Percentiles rank a stretch among this genome's conserved stretches.
These are phyloP conservation scores for Hypocrella siamensis DNA, from an alignment of 2,329 filamentous ascomycete species.

Conservation along the genomic window DNA sequence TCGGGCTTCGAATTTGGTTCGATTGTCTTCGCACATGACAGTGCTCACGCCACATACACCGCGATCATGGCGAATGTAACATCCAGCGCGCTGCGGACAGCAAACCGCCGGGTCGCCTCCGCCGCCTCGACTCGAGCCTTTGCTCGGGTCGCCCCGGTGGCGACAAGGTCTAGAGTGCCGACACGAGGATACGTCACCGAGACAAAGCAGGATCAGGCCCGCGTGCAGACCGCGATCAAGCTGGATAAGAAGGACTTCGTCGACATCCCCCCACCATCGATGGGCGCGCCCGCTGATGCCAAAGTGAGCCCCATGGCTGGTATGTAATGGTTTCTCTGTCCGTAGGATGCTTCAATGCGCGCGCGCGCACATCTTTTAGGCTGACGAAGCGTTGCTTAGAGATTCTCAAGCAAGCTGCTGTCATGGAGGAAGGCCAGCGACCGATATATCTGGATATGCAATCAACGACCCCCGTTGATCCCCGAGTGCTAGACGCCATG, in stretches of 20 bases:
- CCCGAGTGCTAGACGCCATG: slow-evolving; percentile 91
- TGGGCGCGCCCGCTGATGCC: slow-evolving; percentile 22
- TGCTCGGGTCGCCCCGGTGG: slow-evolving; percentile 13
- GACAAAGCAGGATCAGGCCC: slow-evolving; percentile 63
- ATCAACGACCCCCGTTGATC: slow-evolving; percentile 88
- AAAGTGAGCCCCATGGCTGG: slow-evolving; percentile 67
- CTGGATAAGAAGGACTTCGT: slow-evolving; percentile 75
- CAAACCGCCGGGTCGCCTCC: slow-evolving; percentile 38
- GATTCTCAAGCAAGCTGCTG: slow-evolving; percentile 77
- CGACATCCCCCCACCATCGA: slow-evolving; percentile 24
- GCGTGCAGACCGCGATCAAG: slow-evolving; percentile 76
- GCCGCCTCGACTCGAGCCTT: slow-evolving; percentile 14
- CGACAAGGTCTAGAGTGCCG: slow-evolving; percentile 8
- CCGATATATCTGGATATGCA: slow-evolving; percentile 99
- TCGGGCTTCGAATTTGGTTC: slow-evolving; percentile 4
- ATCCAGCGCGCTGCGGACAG: slow-evolving; percentile 60
- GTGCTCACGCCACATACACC: slow-evolving; percentile 9
- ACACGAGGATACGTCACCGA: slow-evolving; percentile 69
- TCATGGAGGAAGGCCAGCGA: slow-evolving; percentile 83
- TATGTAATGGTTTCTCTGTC: too few relatives aligned
- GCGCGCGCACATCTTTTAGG: background rate
- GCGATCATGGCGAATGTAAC: slow-evolving; percentile 45
- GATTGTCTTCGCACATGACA: slow-evolving; percentile 4
- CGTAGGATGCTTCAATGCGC: too few relatives aligned
- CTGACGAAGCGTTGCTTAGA: slow-evolving; percentile 23